Percentiles rank a stretch among this genome's conserved stretches.
Conservation (phyloP, 1,139 yeast genomes). For the Taiozyma sp. region DNA sequence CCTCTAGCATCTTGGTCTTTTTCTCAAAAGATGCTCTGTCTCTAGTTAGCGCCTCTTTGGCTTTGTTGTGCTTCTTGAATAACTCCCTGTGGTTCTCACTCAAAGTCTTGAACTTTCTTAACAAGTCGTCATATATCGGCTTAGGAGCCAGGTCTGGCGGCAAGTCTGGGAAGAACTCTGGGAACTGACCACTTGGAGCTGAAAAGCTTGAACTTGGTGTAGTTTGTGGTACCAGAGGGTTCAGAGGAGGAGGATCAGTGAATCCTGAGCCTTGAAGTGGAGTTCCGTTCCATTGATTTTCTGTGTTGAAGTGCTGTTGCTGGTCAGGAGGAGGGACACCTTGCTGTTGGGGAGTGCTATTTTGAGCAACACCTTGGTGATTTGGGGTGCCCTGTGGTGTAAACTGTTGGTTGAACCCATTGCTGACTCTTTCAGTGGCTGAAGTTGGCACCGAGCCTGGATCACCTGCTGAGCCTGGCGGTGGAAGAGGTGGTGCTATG, state of each 20-base stretch:
- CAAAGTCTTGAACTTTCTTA: not conserved
- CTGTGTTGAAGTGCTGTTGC: not conserved
- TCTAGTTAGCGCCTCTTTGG: constrained; percentile 1
- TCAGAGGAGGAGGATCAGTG: not conserved
- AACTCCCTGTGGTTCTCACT: not conserved
- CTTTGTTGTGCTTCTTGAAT: constrained; percentile 1
- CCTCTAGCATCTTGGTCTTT: constrained; percentile 4
- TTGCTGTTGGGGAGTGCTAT: not conserved
- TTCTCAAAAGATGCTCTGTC: not conserved
- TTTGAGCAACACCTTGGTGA: not conserved
- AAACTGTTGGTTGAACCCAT: not conserved
- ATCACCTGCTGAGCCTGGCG: too few relatives aligned
- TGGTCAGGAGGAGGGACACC: not conserved
- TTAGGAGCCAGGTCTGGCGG: constrained; percentile 3
- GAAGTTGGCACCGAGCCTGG: not conserved
- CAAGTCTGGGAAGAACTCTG: constrained; percentile 1
- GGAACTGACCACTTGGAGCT: not conserved
- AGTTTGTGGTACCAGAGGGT: too few relatives aligned
- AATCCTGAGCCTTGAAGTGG: not conserved
- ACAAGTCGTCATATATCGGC: not conserved
- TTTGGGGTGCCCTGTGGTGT: not conserved
- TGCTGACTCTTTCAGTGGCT: not conserved
- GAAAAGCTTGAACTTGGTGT: not conserved
- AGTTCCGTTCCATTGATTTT: not conserved
- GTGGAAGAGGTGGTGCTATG: not conserved